Base-by-base conservation (phyloP, 2,329 filamentous ascomycete genomes). In the Alternaria postmessia region DNA sequence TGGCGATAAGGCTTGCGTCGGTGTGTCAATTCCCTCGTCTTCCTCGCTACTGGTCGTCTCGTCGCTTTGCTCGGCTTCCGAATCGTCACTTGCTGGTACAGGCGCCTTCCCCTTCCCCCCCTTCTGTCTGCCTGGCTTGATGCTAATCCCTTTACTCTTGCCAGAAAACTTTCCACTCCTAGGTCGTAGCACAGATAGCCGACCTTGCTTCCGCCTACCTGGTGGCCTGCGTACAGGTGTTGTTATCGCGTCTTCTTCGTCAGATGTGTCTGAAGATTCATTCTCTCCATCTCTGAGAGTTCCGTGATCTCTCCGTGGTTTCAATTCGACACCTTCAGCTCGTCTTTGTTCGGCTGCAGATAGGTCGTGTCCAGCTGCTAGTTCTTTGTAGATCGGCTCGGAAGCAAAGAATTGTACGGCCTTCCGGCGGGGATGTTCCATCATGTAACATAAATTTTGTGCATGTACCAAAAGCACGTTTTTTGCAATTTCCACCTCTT, bases 401-500 rank as follows among this genome's bases (percentile, higher is more conserved):
- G 69, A 62, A 5, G 64, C 62, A 36, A 78, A 77, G 39, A 72
- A 75, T 2, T 66, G 63, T 24, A 70, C 57, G 24, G 57, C 71
- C 47, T 74, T 73, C 28, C 74, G 69, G 36, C 74, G 71, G 2
- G 73, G 73, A 51, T 78, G 73, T 8, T 74, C 69, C 70, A 80
- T 80, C 68, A 78, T 78, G 42, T 76, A 78, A 48, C 75, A 71
- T 8, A 80, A 51, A 41, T 79, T 79, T 20, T 67, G 57, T 12
- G 75, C 77, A 52, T 80, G 77, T 12, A 77, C 77, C 3, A 75
- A 55, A 4, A 80, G 64, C 9, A 78, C 73, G 24, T 76, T 70
- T 18, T 60, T 68, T 7, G 78, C 78, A 8, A 62, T 67, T 12
- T 73, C 68, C 6, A 68, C 54, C 12, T 78, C 71, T 3, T 79